These are phyloP conservation scores for Gossypium lobatum DNA, from an alignment of 441 rosid genomes.

Conservation along the genomic window DNA sequence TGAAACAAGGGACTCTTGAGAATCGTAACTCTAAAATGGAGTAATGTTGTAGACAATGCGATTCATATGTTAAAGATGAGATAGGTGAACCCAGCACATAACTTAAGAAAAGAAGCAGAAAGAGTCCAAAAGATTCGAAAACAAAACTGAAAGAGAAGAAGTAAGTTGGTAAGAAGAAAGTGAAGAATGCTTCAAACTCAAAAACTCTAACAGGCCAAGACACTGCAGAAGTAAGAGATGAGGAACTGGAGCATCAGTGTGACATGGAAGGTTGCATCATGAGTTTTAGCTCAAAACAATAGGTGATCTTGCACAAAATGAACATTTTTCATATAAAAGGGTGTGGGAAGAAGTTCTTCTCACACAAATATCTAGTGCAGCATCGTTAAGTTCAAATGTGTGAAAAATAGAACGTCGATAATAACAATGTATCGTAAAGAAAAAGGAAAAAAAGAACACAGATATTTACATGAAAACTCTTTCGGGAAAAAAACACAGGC, in stretches of 20 bases:
- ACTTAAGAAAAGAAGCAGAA: slow-evolving; percentile 56
- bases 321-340: slow-evolving; percentile 84
- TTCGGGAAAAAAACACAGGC: too few species aligned
- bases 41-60: slow-evolving; percentile 21
- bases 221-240: slow-evolving; percentile 35
- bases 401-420: too few species aligned
- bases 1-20: slow-evolving; percentile 37
- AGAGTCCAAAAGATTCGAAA: slow-evolving; percentile 34
- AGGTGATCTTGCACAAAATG: slow-evolving; percentile 67
- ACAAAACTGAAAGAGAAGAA: slow-evolving; percentile 41
- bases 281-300: slow-evolving; percentile 70
- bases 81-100: slow-evolving; percentile 79
- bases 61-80: slow-evolving; percentile 33
- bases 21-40: slow-evolving; percentile 26
- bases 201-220: slow-evolving; percentile 25
- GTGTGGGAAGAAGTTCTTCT: slow-evolving; percentile 85
- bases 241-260: slow-evolving; percentile 59
- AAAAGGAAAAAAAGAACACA: too few species aligned
- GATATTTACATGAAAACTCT: too few species aligned
- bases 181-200: slow-evolving; percentile 26
- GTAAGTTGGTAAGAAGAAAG: slow-evolving; percentile 36
- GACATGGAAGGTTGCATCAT: slow-evolving; percentile 90
- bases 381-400: slow-evolving; percentile 63
- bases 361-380: slow-evolving; percentile 94
- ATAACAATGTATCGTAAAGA: too few species aligned